phyloP scores from a whole-genome alignment of 768 basidiomycete genomes.

The Psilocybe sp. region DNA sequence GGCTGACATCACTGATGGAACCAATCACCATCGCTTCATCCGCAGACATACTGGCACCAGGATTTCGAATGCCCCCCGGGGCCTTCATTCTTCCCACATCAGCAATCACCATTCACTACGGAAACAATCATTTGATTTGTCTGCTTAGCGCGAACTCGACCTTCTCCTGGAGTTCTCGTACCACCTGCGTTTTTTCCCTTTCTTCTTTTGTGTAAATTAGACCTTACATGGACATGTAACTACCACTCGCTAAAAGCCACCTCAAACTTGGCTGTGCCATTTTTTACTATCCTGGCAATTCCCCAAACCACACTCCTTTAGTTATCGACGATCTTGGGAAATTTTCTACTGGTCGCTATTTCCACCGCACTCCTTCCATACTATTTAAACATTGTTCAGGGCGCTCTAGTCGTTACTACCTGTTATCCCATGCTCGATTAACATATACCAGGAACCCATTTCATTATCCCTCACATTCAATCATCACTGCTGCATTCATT shows the following conservation, averaged over 20 bases:
- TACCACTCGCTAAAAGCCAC: background rate
- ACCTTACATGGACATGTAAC: constrained; percentile 14
- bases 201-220: constrained; percentile 12
- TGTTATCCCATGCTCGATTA: constrained; percentile 3
- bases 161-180: constrained; percentile 1
- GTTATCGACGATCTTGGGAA: constrained; percentile 3
- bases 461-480: too few species aligned
- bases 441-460: constrained; percentile 1
- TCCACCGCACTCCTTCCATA: constrained; percentile 13
- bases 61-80: constrained; percentile 39
- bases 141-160: constrained; percentile 10
- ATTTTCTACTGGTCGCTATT: constrained; percentile 5
- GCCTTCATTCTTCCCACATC: constrained; percentile 20
- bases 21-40: constrained; percentile 27
- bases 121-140: constrained; percentile 24
- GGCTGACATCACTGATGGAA: constrained; percentile 26
- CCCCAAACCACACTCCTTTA: constrained; percentile 18
- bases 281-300: constrained; percentile 12
- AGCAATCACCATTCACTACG: constrained; percentile 26
- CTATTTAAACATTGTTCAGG: constrained; percentile 3
- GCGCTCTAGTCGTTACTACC: background rate
- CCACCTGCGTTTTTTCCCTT: constrained; percentile 4
- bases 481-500: background rate
- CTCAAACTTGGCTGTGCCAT: constrained; percentile 10
- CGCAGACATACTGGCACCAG: constrained; percentile 40